phyloP scores from a whole-genome alignment of 2,329 filamentous ascomycete genomes.

The Sporothrix dimorphospora region DNA sequence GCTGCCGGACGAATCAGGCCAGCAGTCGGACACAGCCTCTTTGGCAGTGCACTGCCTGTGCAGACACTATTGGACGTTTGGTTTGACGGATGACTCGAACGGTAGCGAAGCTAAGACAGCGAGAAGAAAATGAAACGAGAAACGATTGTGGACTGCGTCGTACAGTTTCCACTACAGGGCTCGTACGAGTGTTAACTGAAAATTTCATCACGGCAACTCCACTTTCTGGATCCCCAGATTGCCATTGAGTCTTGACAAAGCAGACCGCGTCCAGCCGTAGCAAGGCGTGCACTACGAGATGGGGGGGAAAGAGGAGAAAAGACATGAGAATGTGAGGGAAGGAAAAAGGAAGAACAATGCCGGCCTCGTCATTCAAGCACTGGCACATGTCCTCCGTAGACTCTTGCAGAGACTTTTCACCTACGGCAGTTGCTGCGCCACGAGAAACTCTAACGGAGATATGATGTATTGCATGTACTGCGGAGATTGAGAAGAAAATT shows the following conservation, averaged over 20 bases:
- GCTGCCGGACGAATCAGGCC: constrained; percentile 3
- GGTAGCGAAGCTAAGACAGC: background rate
- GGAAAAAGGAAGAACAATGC: too few relatives aligned
- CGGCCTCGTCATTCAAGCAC: background rate
- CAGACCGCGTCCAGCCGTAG: constrained; percentile 10
- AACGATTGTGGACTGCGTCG: too few relatives aligned
- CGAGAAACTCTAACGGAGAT: too few relatives aligned
- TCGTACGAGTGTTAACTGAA: background rate
- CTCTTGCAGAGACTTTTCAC: background rate
- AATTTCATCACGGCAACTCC: background rate
- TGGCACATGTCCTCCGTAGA: too few relatives aligned
- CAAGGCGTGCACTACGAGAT: constrained; percentile 10
- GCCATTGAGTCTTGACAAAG: background rate
- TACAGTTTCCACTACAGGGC: too few relatives aligned
- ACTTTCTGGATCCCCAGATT: background rate
- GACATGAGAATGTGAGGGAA: background rate
- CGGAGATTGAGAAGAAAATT: background rate
- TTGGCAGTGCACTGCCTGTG: background rate
- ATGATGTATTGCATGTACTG: background rate
- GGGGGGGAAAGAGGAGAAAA: background rate
- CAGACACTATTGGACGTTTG: background rate
- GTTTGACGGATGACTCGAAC: background rate
- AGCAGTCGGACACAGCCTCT: background rate
- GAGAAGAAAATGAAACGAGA: background rate
- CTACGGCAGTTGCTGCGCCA: background rate